phyloP scores from a whole-genome alignment of 768 basidiomycete genomes.

The Leccinum uliginosum region DNA sequence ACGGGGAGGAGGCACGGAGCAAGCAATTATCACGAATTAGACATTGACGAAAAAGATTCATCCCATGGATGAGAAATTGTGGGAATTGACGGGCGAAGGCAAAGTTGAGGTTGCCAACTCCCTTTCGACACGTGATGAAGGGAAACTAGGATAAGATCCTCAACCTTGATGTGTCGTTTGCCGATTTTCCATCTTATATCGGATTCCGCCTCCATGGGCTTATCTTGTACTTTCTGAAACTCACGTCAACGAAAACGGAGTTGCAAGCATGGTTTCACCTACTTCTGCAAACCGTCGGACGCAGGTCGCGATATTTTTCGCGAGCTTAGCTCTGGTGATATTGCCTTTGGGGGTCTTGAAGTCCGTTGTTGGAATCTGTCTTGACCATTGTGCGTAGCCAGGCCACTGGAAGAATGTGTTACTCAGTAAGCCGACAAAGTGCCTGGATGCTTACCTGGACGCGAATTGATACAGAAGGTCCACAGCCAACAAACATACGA shows the following conservation, averaged over 20 bases:
- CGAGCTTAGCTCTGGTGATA: conserved; percentile 71
- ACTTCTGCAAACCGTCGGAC: conserved; percentile 65
- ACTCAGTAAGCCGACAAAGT: background rate
- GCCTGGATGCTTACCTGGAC: conserved; percentile 49
- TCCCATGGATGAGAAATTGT: background rate
- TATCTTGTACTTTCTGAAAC: conserved; percentile 44
- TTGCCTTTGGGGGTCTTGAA: conserved; percentile 75
- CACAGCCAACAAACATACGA: conserved; percentile 64
- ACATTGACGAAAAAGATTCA: background rate
- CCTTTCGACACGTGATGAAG: conserved; percentile 82
- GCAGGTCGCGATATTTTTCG: conserved; percentile 77
- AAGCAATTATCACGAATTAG: background rate
- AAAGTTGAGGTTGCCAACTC: conserved; percentile 76
- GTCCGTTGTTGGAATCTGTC: conserved; percentile 80
- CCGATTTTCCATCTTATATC: conserved; percentile 65
- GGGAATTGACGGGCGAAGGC: conserved; percentile 33
- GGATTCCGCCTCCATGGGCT: conserved; percentile 59
- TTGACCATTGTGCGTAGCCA: conserved; percentile 71
- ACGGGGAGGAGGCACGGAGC: background rate
- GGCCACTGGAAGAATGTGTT: conserved; percentile 55
- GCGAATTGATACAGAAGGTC: conserved; percentile 77
- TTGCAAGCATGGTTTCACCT: conserved; percentile 11
- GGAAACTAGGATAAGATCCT: conserved; percentile 69
- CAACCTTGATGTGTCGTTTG: conserved; percentile 48
- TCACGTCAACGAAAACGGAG: conserved; percentile 3